phyloP scores from a whole-genome alignment of 257 asterid genomes.

The Plantago elongata region DNA sequence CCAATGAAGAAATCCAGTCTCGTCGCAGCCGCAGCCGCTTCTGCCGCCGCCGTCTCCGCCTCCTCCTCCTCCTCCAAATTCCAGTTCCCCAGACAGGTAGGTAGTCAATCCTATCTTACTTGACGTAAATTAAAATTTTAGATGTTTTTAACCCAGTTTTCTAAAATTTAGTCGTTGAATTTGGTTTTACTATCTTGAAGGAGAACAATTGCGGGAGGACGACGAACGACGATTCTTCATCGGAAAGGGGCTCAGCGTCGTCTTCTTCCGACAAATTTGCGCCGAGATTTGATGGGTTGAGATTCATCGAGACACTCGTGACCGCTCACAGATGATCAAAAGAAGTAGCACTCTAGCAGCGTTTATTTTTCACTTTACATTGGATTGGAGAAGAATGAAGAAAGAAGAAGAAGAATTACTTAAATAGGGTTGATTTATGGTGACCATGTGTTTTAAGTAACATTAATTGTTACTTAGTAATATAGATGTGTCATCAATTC shows the following conservation, averaged over 20 bases:
- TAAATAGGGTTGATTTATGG: too few relatives aligned
- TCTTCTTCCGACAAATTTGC: slow-evolving; percentile 58
- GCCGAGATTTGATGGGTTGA: slow-evolving; percentile 73
- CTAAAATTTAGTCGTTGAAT: too few relatives aligned
- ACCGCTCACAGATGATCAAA: slow-evolving; percentile 58
- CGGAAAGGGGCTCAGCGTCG: slow-evolving; percentile 21
- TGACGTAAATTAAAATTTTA: too few relatives aligned
- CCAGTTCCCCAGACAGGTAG: not conserved
- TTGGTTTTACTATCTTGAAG: slow-evolving; percentile 4
- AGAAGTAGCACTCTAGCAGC: too few relatives aligned
- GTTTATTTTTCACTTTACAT: too few relatives aligned
- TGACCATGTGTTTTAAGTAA: too few relatives aligned
- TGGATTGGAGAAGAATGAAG: too few relatives aligned
- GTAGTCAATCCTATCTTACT: not conserved
- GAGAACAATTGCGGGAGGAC: slow-evolving; percentile 24
- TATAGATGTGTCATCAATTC: too few relatives aligned
- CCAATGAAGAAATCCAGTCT: not conserved
- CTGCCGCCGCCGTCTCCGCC: not conserved
- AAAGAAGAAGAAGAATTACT: too few relatives aligned
- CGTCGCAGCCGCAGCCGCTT: not conserved
- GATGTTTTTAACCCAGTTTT: too few relatives aligned
- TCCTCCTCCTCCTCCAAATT: slow-evolving; percentile 2
- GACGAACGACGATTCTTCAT: slow-evolving; percentile 29
- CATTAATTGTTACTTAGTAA: too few relatives aligned
- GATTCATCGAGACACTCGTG: slow-evolving; percentile 72